Conservation (phyloP, 2,329 filamentous ascomycete genomes). For the Teratosphaeria nubilosa region DNA sequence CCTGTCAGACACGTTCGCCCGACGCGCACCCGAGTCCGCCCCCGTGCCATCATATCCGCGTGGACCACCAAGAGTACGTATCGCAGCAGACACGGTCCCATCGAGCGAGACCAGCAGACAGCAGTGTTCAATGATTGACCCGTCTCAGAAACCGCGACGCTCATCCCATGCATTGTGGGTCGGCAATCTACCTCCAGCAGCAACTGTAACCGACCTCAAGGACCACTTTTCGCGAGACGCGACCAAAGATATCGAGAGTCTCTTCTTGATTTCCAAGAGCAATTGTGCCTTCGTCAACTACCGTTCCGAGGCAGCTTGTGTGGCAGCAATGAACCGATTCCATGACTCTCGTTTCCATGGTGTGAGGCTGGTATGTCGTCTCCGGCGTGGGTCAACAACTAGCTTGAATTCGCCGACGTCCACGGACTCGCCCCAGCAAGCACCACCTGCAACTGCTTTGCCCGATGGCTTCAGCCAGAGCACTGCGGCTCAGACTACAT, state of each 20-base stretch:
- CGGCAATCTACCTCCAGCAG: conserved; percentile 79
- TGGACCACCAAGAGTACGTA: conserved; percentile 39
- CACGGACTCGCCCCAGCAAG: conserved; percentile 8
- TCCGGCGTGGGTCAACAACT: conserved; percentile 44
- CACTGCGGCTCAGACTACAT: not conserved
- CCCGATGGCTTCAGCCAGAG: not conserved
- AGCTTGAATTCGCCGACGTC: conserved; percentile 6
- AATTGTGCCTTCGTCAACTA: conserved; percentile 98
- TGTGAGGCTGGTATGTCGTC: conserved; percentile 72
- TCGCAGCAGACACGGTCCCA: not conserved
- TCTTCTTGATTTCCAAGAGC: conserved; percentile 92
- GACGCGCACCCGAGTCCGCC: conserved; percentile 12
- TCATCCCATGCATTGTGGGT: conserved; percentile 91
- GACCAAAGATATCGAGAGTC: conserved; percentile 64
- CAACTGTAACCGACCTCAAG: conserved; percentile 73
- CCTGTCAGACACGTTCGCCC: conserved; percentile 12
- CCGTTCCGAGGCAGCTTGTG: conserved; percentile 65
- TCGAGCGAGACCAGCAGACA: not conserved
- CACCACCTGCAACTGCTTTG: conserved; percentile 4
- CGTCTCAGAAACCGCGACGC: conserved; percentile 52
- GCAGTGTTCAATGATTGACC: not conserved
- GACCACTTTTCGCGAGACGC: conserved; percentile 79
- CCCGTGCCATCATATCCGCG: conserved; percentile 35
- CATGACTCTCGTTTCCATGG: conserved; percentile 86
- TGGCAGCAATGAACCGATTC: conserved; percentile 67